Conservation (phyloP, 768 basidiomycete species). For the Suillus americanus region DNA sequence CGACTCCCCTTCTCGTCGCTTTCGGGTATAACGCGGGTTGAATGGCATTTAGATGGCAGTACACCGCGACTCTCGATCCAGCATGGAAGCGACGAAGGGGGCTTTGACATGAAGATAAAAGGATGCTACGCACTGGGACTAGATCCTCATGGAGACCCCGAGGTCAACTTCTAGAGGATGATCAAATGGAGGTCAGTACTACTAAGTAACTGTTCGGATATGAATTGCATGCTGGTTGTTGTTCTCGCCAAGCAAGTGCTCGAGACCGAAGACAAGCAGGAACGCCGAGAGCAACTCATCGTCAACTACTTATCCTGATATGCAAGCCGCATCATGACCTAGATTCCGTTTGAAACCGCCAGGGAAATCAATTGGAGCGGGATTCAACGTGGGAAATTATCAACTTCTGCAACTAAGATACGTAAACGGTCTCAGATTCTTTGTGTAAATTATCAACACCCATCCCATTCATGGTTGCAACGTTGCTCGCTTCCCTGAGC, state of each 20-base stretch:
- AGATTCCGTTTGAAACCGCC: conserved; percentile 11
- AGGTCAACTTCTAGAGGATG: background rate
- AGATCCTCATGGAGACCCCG: background rate
- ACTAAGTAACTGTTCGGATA: too few species aligned
- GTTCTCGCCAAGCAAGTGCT: background rate
- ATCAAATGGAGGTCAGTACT: background rate
- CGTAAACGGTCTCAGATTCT: background rate
- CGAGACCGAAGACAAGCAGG: background rate
- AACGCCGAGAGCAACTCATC: background rate
- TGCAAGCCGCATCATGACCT: background rate
- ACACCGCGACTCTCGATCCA: background rate
- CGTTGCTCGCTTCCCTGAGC: conserved; percentile 22
- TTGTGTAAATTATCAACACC: conserved; percentile 5
- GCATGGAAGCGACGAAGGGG: background rate
- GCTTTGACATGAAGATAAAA: background rate
- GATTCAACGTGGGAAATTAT: conserved; percentile 9
- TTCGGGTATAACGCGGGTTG: background rate
- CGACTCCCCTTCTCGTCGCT: background rate
- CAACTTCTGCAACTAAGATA: background rate
- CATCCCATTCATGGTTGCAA: conserved; percentile 7
- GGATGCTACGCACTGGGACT: background rate
- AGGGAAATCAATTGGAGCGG: background rate
- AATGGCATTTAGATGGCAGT: background rate
- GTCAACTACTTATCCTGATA: background rate
- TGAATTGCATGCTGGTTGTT: conserved; percentile 16